These are phyloP conservation scores for Plasmodium gaboni DNA, from an alignment of 169 alveolate species.

Conservation along the genomic window DNA sequence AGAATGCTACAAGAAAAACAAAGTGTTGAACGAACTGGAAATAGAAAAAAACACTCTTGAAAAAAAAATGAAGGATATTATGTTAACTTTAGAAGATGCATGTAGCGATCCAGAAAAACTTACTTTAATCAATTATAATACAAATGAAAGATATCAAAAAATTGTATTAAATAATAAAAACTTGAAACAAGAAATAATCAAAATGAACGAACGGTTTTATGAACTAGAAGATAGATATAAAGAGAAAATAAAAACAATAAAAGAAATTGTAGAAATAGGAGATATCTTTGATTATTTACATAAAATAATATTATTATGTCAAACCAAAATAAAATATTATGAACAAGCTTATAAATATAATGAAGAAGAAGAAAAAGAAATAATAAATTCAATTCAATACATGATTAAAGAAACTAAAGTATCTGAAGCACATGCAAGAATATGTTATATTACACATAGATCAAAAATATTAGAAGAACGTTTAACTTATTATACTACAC, in stretches of 20 bases:
- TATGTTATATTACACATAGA: conserved; percentile 60
- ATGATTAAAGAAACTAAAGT: conserved; percentile 62
- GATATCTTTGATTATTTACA: conserved; percentile 67
- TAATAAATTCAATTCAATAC: conserved; percentile 13
- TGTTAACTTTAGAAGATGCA: conserved; percentile 59
- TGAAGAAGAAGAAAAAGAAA: conserved; percentile 50
- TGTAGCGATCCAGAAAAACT: conserved; percentile 38
- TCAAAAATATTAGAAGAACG: conserved; percentile 56
- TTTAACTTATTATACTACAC: conserved; percentile 19
- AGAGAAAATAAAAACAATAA: conserved; percentile 56
- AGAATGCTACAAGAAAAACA: conserved; percentile 29
- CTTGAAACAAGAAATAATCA: conserved; percentile 28
- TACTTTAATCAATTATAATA: conserved; percentile 40
- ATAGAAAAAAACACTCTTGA: conserved; percentile 27
- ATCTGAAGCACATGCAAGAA: conserved; percentile 62
- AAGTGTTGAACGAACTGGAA: conserved; percentile 7
- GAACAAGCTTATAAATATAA: conserved; percentile 50
- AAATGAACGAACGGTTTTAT: conserved; percentile 53
- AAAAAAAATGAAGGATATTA: conserved; percentile 43
- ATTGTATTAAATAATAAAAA: conserved; percentile 35
- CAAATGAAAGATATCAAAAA: conserved; percentile 58
- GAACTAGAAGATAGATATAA: conserved; percentile 54
- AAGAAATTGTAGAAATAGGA: conserved; percentile 71
- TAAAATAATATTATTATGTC: conserved; percentile 48
- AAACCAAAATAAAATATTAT: conserved; percentile 57